These are phyloP conservation scores for Aspergillus luchuensis DNA, from an alignment of 2,329 filamentous ascomycete genomes.

Conservation along the genomic window DNA sequence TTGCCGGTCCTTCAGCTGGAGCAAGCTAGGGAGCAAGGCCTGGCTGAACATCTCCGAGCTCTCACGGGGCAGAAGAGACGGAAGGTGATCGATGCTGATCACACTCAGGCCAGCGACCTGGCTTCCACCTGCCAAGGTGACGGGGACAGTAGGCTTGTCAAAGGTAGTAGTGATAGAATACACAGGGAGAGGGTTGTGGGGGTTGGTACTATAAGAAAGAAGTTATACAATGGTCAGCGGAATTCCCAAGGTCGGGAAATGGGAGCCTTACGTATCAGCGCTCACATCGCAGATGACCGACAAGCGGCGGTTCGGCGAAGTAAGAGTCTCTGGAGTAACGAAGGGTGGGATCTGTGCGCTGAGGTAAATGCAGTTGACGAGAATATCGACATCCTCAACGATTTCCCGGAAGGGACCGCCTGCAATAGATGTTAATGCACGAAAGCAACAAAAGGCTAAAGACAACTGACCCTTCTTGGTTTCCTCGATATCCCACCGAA, in stretches of 20 bases:
- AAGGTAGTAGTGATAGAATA: slow-evolving; percentile 87
- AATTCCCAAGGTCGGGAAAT: neutral
- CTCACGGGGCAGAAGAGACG: slow-evolving; percentile 80
- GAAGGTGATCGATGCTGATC: slow-evolving; percentile 86
- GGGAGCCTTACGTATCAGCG: slow-evolving; percentile 40
- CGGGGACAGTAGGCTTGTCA: slow-evolving; percentile 78
- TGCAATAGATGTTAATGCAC: slow-evolving; percentile 28
- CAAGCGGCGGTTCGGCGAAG: slow-evolving; percentile 69
- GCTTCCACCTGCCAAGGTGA: slow-evolving; percentile 56
- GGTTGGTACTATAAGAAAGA: slow-evolving; percentile 44
- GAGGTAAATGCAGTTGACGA: slow-evolving; percentile 90
- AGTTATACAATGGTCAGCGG: neutral
- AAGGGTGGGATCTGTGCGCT: slow-evolving; percentile 77
- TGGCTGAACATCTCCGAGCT: slow-evolving; percentile 81
- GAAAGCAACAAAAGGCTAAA: neutral
- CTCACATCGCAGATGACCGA: slow-evolving; percentile 77
- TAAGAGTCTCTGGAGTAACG: slow-evolving; percentile 70
- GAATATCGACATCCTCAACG: slow-evolving; percentile 66
- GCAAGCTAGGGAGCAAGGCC: slow-evolving; percentile 74
- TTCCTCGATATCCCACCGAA: slow-evolving; percentile 78
- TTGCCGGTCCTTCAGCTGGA: slow-evolving; percentile 74
- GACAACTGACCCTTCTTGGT: slow-evolving; percentile 60
- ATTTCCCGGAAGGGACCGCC: slow-evolving; percentile 78
- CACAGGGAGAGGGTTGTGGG: slow-evolving; percentile 63
- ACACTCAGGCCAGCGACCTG: slow-evolving; percentile 67